A percentile compares a stretch with the other conserved stretches of the same genome.
phyloP scores from a whole-genome alignment of 2,329 filamentous ascomycete genomes.

The Botryotinia convoluta region DNA sequence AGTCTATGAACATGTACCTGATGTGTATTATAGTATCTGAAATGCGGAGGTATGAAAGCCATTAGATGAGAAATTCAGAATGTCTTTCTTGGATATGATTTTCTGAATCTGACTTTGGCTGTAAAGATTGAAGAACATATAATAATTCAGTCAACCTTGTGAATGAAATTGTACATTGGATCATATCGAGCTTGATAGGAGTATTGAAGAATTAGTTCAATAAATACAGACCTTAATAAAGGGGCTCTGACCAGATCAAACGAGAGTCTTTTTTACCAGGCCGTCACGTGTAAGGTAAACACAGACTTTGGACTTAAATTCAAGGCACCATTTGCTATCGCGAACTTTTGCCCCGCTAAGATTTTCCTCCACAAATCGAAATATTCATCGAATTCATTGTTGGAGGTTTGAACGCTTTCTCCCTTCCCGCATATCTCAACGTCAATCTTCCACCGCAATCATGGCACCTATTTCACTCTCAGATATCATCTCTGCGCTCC shows the following conservation, averaged over 20 bases:
- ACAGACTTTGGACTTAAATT: neutral
- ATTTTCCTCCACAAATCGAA: slow-evolving; percentile 30
- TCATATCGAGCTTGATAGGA: neutral
- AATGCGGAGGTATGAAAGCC: neutral
- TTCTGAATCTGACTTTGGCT: neutral
- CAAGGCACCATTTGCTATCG: neutral
- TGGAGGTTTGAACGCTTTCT: slow-evolving; percentile 9
- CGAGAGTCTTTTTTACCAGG: neutral
- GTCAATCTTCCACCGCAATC: slow-evolving; percentile 31
- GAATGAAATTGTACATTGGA: neutral
- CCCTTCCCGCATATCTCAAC: slow-evolving; percentile 14
- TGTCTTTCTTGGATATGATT: neutral
- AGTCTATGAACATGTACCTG: neutral
- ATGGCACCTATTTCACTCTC: slow-evolving; percentile 57
- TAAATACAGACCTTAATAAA: neutral
- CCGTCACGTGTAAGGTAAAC: neutral
- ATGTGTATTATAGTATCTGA: neutral
- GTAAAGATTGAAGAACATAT: neutral
- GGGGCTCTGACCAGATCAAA: neutral
- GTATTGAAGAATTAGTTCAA: neutral
- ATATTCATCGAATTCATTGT: slow-evolving; percentile 26
- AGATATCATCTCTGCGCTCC: slow-evolving; percentile 68
- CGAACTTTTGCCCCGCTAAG: slow-evolving; percentile 27
- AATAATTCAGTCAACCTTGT: neutral
- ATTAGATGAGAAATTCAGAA: neutral